Percentiles rank a stretch among this genome's conserved stretches.
Conservation (phyloP, 768 basidiomycete species). For the Hygrocybe punicea region DNA sequence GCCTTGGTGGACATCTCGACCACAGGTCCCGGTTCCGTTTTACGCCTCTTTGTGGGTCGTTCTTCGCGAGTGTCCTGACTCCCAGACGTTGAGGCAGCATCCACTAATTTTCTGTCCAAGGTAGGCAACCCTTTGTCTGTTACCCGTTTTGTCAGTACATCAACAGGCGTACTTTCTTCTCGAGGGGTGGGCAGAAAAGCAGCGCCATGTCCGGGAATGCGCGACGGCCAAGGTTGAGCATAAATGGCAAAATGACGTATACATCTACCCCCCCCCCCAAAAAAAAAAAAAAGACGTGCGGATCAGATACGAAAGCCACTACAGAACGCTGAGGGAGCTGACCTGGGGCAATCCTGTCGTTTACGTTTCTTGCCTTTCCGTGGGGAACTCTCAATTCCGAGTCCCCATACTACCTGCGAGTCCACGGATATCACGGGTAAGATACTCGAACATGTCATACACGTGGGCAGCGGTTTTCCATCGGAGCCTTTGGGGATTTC, state of each 20-base stretch:
- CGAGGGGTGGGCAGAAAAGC: slow-evolving; percentile 43
- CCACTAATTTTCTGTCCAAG: slow-evolving; percentile 54
- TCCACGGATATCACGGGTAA: slow-evolving; percentile 76
- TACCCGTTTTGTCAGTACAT: slow-evolving; percentile 46
- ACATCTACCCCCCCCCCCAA: slow-evolving; percentile 50
- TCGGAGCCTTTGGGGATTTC: slow-evolving; percentile 53
- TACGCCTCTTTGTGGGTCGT: slow-evolving; percentile 48
- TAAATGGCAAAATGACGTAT: slow-evolving; percentile 81
- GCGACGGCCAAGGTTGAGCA: slow-evolving; percentile 64
- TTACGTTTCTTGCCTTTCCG: slow-evolving; percentile 54
- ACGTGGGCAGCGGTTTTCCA: slow-evolving; percentile 67
- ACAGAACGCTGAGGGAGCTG: slow-evolving; percentile 24
- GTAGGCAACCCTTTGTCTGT: slow-evolving; percentile 49
- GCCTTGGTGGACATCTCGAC: slow-evolving; percentile 26
- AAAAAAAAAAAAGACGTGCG: background rate
- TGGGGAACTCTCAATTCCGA: slow-evolving; percentile 45
- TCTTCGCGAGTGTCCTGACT: slow-evolving; percentile 32
- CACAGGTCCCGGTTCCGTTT: slow-evolving; percentile 36
- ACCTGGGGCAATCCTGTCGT: slow-evolving; percentile 76
- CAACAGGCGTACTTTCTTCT: slow-evolving; percentile 48
- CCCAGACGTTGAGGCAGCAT: slow-evolving; percentile 33
- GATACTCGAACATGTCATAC: slow-evolving; percentile 66
- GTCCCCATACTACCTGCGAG: slow-evolving; percentile 70
- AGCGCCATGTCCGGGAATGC: slow-evolving; percentile 49
- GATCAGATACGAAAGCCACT: slow-evolving; percentile 1